A percentile compares a stretch with the other conserved stretches of the same genome.
These are phyloP conservation scores for Macrophomina pseudophaseolina DNA, from an alignment of 2,329 filamentous ascomycete genomes.

Conservation along the genomic window DNA sequence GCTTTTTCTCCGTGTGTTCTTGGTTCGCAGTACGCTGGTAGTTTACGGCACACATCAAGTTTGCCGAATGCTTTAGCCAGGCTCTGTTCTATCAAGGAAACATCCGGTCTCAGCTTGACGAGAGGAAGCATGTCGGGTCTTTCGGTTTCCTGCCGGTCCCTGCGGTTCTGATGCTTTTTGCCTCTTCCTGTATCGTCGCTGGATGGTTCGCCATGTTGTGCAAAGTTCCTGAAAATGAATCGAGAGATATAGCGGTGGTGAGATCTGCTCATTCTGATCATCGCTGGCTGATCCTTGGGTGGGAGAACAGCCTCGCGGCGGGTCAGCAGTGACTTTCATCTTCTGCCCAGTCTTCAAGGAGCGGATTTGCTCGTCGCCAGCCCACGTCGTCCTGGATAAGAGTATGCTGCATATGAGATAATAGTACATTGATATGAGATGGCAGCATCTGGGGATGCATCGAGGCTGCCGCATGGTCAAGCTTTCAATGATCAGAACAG, in stretches of 20 bases:
- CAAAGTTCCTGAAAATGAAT: conserved; percentile 43
- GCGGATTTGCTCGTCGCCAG: no score
- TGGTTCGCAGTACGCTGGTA: conserved; percentile 30
- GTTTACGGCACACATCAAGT: conserved; percentile 40
- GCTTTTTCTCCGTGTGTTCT: conserved; percentile 36
- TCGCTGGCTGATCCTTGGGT: background rate
- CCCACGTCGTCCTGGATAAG: no score
- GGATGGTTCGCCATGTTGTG: conserved; percentile 30
- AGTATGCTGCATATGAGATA: background rate
- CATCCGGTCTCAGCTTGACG: background rate
- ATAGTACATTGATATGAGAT: background rate
- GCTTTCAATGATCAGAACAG: no score
- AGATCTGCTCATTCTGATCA: conserved; percentile 18
- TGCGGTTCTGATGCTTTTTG: background rate
- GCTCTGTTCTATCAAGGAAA: conserved; percentile 28
- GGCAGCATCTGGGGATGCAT: background rate
- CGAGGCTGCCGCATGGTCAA: background rate
- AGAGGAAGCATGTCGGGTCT: background rate
- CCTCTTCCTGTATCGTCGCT: background rate
- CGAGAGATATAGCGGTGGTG: conserved; percentile 46
- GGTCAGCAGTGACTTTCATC: background rate
- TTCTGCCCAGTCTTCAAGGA: background rate
- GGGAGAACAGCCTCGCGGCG: background rate
- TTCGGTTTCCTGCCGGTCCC: background rate
- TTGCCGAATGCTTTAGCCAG: conserved; percentile 37